phyloP scores from a whole-genome alignment of 2,329 filamentous ascomycete species.

The Fusarium nodosum region DNA sequence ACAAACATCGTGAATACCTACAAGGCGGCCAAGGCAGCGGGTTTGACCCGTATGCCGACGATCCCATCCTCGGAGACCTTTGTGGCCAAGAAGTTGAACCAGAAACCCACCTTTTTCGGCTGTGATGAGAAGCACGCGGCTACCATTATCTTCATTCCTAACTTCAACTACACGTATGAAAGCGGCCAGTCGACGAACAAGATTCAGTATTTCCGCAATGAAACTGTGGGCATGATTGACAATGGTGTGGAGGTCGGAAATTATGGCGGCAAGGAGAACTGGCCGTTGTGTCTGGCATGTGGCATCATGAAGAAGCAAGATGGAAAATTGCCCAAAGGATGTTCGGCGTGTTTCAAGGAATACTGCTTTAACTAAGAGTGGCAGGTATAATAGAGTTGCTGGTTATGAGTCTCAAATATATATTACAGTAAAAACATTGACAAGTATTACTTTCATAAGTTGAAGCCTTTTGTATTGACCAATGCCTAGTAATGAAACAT shows the following conservation, averaged over 20 bases:
- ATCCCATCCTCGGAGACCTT: slow-evolving; percentile 14
- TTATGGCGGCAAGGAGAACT: slow-evolving; percentile 18
- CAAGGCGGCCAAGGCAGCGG: slow-evolving; percentile 4
- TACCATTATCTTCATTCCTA: slow-evolving; percentile 19
- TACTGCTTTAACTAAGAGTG: slow-evolving; percentile 11
- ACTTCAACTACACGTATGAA: slow-evolving; percentile 18
- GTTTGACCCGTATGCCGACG: slow-evolving; percentile 3
- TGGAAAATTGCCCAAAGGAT: background rate
- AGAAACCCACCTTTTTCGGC: slow-evolving; percentile 15
- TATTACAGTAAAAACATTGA: too few species aligned
- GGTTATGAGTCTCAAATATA: background rate
- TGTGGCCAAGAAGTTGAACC: slow-evolving; percentile 11
- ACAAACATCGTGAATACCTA: slow-evolving; percentile 15
- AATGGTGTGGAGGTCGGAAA: slow-evolving; percentile 17
- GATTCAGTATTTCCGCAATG: slow-evolving; percentile 13
- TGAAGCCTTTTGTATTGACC: too few species aligned
- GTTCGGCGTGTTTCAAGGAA: slow-evolving; percentile 5
- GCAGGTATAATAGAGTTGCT: too few species aligned
- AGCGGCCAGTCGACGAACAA: slow-evolving; percentile 11
- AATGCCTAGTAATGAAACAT: too few species aligned
- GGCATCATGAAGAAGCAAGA: slow-evolving; percentile 18
- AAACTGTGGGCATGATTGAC: slow-evolving; percentile 10
- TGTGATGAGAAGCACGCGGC: background rate
- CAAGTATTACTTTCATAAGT: too few species aligned
- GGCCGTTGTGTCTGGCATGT: slow-evolving; percentile 11